Base-by-base conservation (phyloP, 1,139 yeast species). In the Pichia sp. region DNA sequence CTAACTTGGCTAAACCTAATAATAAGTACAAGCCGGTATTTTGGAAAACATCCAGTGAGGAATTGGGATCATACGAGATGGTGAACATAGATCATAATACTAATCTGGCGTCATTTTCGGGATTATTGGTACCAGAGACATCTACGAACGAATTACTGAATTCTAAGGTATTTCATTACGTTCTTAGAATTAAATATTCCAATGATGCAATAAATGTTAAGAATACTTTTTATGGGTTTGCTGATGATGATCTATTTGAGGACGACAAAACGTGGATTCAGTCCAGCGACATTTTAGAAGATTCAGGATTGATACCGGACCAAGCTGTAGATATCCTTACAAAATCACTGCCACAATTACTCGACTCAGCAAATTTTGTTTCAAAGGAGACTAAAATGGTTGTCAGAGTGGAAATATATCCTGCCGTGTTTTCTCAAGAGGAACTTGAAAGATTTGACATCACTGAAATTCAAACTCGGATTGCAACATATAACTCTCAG, bases 291-390 rank as follows among this genome's bases (percentile, higher is more conserved):
- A 34, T 29, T 19, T 26, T 22, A 36, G 45, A 45, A 24, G 44
- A 41, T 1, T 22, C 33, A 3, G 42, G 45, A 19, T 12, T 16
- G 4, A 22, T 23, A 6, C 9, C 34, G n/a, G 18, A 20, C 12
- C n/a, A 21, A 7, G 27, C 27, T 22, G 20, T 20, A 3, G 21
- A 34, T 13, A 32, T 35, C 5, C 11, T 35, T 18, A 8, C 36
- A 11, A 31, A 30, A 28, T 29, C 58, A 1, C 27, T 58, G 11
- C 69, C 69, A 0, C 38, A 45, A 5, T 22, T 62, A 1, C 20
- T 61, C 8, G 76, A 71, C 40, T 55, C 64, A 13, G 72, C 69
- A 3, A 66, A 62, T 11, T 71, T 57, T 47, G 61, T 66, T 2
- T 67, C 72, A 21, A 50, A 59, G 13, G 58, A 56, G 23, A 63